Evolutionary conservation across 2,329 filamentous ascomycete species (phyloP).

Genomic region (Aspergillus ruber): DNA sequence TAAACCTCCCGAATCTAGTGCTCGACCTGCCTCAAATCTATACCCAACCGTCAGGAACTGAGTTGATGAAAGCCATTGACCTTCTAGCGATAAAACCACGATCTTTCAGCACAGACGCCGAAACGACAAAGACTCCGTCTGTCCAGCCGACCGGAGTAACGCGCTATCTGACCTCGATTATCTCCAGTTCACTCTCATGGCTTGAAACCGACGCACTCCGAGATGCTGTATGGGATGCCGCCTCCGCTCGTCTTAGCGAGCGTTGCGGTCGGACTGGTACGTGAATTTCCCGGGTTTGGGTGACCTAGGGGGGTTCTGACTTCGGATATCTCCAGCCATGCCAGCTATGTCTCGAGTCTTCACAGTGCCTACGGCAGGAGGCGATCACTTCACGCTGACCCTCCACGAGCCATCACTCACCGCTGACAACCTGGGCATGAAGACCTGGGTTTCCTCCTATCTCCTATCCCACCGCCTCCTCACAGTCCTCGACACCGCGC

Average conservation of each 20-base stretch:
- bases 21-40: constrained; percentile 78
- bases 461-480: constrained; percentile 68
- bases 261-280: constrained; percentile 69
- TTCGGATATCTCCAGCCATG: constrained; percentile 43
- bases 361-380: constrained; percentile 44
- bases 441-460: constrained; percentile 93
- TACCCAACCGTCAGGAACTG: constrained; percentile 61
- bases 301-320: not conserved
- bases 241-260: constrained; percentile 74
- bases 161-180: constrained; percentile 42
- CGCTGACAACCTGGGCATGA: constrained; percentile 80
- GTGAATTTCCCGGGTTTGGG: constrained; percentile 5
- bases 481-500: constrained; percentile 32
- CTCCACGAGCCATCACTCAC: constrained; percentile 84
- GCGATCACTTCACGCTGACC: constrained; percentile 54
- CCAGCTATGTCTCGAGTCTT: constrained; percentile 58
- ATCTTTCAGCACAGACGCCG: constrained; percentile 26
- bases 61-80: constrained; percentile 60
- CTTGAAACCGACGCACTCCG: constrained; percentile 38
- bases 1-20: constrained; percentile 40
- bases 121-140: constrained; percentile 21
- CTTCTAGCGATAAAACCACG: constrained; percentile 61
- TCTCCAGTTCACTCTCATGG: constrained; percentile 41
- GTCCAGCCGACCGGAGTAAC: constrained; percentile 37
- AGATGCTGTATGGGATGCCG: constrained; percentile 61